Percentiles rank a stretch among this genome's conserved stretches.
Conservation (phyloP, 2,329 filamentous ascomycete genomes). For the Colletotrichum higginsianum region DNA sequence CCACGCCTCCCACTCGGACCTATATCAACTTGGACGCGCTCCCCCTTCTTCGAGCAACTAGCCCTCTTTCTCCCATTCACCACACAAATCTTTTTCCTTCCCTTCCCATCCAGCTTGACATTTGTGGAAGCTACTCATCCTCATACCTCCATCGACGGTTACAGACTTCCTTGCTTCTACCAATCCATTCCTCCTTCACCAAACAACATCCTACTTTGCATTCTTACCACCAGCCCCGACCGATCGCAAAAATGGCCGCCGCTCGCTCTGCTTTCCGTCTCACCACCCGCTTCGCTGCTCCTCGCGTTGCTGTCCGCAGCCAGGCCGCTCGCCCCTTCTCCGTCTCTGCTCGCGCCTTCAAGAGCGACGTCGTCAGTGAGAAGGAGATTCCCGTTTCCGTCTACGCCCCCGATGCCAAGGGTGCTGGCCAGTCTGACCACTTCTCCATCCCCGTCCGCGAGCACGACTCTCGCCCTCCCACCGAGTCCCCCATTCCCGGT, state of each 20-base stretch:
- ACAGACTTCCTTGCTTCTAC: constrained; percentile 10
- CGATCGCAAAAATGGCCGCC: constrained; percentile 33
- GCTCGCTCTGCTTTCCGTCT: constrained; percentile 40
- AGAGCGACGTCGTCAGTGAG: constrained; percentile 69
- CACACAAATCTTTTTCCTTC: constrained; percentile 15
- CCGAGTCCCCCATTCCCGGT: constrained; percentile 56
- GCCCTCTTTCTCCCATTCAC: constrained; percentile 16
- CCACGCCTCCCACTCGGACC: constrained; percentile 33
- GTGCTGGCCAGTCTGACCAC: constrained; percentile 62
- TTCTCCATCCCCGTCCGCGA: constrained; percentile 68
- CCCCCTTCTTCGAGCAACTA: constrained; percentile 13
- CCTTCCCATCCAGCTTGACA: constrained; percentile 29
- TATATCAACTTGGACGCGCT: constrained; percentile 41
- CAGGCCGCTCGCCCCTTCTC: constrained; percentile 55
- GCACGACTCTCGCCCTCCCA: constrained; percentile 57
- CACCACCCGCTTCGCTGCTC: constrained; percentile 45
- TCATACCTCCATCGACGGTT: constrained; percentile 34
- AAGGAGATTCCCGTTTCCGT: constrained; percentile 71
- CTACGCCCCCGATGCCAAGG: constrained; percentile 65
- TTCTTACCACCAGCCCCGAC: constrained; percentile 4
- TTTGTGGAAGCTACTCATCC: constrained; percentile 21
- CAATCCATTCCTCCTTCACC: not conserved
- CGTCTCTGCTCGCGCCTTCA: constrained; percentile 55
- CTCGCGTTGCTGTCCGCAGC: constrained; percentile 49
- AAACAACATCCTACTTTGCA: not conserved